Percentiles rank a stretch among this genome's conserved stretches.
Evolutionary conservation across 805 yeast species (phyloP).

Genomic region (Saccharomycopsis sp.): DNA sequence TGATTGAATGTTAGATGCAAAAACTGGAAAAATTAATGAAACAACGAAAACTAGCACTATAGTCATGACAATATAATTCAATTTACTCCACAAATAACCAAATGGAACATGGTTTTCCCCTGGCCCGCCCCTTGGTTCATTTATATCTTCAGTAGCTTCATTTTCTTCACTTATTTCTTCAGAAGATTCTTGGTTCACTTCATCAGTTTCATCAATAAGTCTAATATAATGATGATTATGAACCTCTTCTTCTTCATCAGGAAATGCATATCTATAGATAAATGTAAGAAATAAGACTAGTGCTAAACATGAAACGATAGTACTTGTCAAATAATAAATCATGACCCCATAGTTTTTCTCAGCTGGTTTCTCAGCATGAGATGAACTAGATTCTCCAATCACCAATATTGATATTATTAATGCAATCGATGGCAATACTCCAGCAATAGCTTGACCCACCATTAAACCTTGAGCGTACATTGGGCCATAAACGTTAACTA

Average conservation of each 20-base stretch:
- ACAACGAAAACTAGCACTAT: constrained; percentile 68
- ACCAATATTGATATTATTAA: constrained; percentile 46
- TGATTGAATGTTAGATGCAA: constrained; percentile 67
- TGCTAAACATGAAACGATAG: constrained; percentile 38
- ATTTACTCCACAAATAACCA: constrained; percentile 48
- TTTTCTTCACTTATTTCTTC: not conserved
- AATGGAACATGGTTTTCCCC: constrained; percentile 47
- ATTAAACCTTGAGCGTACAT: constrained; percentile 81
- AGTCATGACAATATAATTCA: constrained; percentile 57
- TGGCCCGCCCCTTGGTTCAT: constrained; percentile 1
- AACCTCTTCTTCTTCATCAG: constrained; percentile 23
- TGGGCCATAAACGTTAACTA: constrained; percentile 69
- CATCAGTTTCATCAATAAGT: constrained; percentile 15
- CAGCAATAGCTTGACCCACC: constrained; percentile 94
- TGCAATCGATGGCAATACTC: constrained; percentile 80
- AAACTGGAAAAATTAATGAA: constrained; percentile 81
- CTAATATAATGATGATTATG: constrained; percentile 20
- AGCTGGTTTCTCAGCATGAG: no score
- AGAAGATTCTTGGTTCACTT: constrained; percentile 1
- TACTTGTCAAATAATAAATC: constrained; percentile 45
- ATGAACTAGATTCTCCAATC: constrained; percentile 15
- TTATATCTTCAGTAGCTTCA: not conserved
- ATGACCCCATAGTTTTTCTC: constrained; percentile 25
- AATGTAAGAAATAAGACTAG: constrained; percentile 34
- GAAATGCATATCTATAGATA: constrained; percentile 26